Percentiles rank a stretch among this genome's conserved stretches.
phyloP scores from a whole-genome alignment of 768 basidiomycete species.

The Udeniomyces megalosporus region DNA sequence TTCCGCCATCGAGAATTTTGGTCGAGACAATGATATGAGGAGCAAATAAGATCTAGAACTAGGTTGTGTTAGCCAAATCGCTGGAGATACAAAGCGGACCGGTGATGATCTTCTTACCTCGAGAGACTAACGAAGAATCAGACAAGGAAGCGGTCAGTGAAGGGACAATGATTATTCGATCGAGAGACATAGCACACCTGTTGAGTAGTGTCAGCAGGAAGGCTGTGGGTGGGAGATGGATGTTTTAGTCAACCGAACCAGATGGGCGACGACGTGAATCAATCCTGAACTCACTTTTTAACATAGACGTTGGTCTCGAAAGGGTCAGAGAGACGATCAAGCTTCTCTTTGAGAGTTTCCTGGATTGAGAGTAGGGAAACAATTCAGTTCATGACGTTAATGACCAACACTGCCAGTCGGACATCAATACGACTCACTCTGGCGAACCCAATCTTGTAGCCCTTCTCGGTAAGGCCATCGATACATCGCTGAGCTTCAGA shows the following conservation, averaged over 20 bases:
- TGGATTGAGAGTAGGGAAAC: not conserved
- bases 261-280: too few relatives aligned
- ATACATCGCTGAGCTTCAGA: conserved; percentile 6
- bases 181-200: not conserved
- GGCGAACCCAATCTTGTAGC: conserved; percentile 12
- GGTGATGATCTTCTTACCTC: not conserved
- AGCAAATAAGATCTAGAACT: conserved; percentile 1
- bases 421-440: not conserved
- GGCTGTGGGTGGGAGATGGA: not conserved
- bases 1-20: conserved; percentile 12
- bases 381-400: not conserved
- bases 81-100: not conserved
- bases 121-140: not conserved
- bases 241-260: not conserved
- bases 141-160: not conserved
- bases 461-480: conserved; percentile 1
- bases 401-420: too few relatives aligned
- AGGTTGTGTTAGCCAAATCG: not conserved
- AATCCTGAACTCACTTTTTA: conserved; percentile 4
- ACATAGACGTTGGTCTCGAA: conserved; percentile 16
- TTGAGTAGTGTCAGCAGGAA: conserved; percentile 2
- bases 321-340: conserved; percentile 13
- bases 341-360: conserved; percentile 16
- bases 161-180: too few relatives aligned
- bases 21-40: conserved; percentile 10